A percentile compares a stretch with the other conserved stretches of the same genome.
phyloP scores from a whole-genome alignment of 345 rosid genomes.

The Conringia planisiliqua region DNA sequence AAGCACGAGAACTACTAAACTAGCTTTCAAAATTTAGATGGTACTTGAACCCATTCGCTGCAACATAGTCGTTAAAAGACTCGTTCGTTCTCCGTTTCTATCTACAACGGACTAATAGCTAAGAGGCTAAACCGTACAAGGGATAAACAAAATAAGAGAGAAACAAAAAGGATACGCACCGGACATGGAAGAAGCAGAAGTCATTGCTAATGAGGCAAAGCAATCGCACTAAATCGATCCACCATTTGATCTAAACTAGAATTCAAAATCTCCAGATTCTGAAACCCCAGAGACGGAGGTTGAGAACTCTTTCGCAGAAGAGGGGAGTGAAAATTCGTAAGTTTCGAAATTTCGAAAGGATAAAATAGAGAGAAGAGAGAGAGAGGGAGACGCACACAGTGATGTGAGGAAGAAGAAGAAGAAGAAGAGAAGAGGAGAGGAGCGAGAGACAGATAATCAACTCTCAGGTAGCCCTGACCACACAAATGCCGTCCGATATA shows the following conservation, averaged over 20 bases:
- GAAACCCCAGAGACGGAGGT: constrained; percentile 18
- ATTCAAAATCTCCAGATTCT: constrained; percentile 29
- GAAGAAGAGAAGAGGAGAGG: constrained; percentile 23
- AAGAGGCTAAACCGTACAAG: background rate
- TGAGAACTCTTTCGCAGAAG: background rate
- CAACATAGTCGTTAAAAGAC: background rate
- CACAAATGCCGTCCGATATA: constrained; percentile 32
- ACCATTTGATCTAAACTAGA: constrained; percentile 29
- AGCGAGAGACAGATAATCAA: constrained; percentile 29
- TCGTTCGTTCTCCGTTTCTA: background rate
- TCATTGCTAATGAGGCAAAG: constrained; percentile 60
- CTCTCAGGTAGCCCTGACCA: constrained; percentile 31
- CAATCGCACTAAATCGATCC: constrained; percentile 51
- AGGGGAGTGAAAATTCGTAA: background rate
- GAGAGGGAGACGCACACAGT: constrained; percentile 12
- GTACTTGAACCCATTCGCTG: background rate
- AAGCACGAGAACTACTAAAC: background rate
- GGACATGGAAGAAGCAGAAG: constrained; percentile 74
- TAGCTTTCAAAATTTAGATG: background rate
- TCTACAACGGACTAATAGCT: background rate
- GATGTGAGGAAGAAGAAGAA: constrained; percentile 16
- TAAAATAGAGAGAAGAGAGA: constrained; percentile 54
- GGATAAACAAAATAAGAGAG: background rate
- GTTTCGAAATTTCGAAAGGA: constrained; percentile 34
- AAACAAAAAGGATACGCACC: constrained; percentile 38